Evolutionary conservation across 352 stramenopile genomes (phyloP), one percentile per base, ranked within the genome.

Genomic region (Plasmopara halstedii): DNA sequence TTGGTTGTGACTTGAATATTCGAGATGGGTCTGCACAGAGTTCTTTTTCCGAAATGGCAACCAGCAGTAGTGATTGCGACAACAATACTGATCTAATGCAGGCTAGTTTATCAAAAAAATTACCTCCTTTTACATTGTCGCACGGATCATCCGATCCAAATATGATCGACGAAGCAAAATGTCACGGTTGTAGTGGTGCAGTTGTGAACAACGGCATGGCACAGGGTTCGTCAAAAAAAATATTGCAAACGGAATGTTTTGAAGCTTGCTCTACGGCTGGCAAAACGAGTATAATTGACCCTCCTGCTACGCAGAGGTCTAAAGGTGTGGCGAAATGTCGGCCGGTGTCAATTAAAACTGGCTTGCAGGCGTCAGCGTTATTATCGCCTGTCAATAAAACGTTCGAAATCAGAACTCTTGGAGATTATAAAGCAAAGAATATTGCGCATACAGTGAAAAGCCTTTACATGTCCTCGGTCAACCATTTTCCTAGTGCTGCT

Each of bases 181-280:
- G 38, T 25, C 38, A 56, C 17, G 26, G 47, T 14, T 9, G 26
- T 15, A 14, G 26, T 15, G 22, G 35, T 41, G 37, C 25, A 39
- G 11, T 40, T 44, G 31, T 33, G 15, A 46, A n/a, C 3, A 42
- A 44, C 21, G 18, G 11, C 42, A 41, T 31, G 17, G 11, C 13
- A 22, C 4, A 34, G 13, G 56, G 18, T 15, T 6, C 37, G 14
- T 19, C 38, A 25, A 31, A 46, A 35, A 36, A 43, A 38, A 20
- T 53, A 43, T 38, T 45, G 26, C 56, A 43, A 18, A 67, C 48
- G 32, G 76, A 36, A 6, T 29, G 59, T 10, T 80, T 87, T 27
- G 72, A 87, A 20, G 53, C 63, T 23, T 67, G 68, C 1, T 87
- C 83, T 58, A 83, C 70, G 70, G 75, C 83, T 50, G 75, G 85